phyloP scores from a whole-genome alignment of 176 grass and related monocot genomes.

The Puccinellia tenuiflora region DNA sequence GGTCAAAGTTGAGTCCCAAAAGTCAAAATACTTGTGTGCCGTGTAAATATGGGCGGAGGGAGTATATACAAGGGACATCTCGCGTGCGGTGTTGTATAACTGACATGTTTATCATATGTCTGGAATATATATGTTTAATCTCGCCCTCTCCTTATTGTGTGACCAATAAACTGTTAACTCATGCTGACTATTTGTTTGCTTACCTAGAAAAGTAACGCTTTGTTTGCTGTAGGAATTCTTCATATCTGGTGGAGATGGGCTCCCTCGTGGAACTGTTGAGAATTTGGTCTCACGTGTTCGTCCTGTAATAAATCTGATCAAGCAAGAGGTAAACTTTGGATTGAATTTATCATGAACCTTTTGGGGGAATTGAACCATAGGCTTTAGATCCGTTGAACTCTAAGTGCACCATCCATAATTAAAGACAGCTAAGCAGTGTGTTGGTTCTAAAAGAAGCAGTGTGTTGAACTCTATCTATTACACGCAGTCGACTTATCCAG shows the following conservation, averaged over 20 bases:
- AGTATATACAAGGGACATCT: not conserved
- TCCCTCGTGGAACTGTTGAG: conserved; percentile 98
- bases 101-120: not conserved
- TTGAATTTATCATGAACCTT: conserved; percentile 12
- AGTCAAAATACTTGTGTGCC: no score
- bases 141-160: not conserved
- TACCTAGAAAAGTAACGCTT: not conserved
- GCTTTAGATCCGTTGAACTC: not conserved
- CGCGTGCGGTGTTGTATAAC: not conserved
- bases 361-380: not conserved
- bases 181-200: not conserved
- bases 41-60: no score
- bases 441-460: not conserved
- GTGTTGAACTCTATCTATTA: not conserved
- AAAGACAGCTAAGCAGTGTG: not conserved
- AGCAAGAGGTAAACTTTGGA: conserved; percentile 65
- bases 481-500: not conserved
- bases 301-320: conserved; percentile 79
- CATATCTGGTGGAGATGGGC: conserved; percentile 96
- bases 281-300: conserved; percentile 76
- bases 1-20: no score
- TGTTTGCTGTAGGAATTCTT: conserved; percentile 84
- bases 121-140: conserved; percentile 3
- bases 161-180: conserved; percentile 11
- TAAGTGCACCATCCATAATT: not conserved